These are phyloP conservation scores for Xylaria sp. DNA, from an alignment of 495 filamentous ascomycete genomes.

Conservation along the genomic window DNA sequence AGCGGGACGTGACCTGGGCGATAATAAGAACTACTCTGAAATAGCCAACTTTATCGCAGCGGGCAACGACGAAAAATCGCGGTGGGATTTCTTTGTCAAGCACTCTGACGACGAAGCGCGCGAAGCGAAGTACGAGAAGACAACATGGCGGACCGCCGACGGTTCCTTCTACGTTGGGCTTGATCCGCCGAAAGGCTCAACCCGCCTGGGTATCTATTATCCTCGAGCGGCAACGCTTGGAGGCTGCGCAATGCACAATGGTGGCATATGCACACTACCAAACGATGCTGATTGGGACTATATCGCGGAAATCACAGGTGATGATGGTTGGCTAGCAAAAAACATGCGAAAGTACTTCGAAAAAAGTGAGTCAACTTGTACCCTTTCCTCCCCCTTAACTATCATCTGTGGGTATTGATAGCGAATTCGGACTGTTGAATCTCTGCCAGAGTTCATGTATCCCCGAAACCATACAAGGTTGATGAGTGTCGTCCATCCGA, in stretches of 20 bases:
- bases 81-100: slow-evolving; percentile 62
- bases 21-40: slow-evolving; percentile 53
- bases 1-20: slow-evolving; percentile 66
- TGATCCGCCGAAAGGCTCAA: slow-evolving; percentile 51
- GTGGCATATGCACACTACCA: slow-evolving; percentile 49
- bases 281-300: slow-evolving; percentile 55
- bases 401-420: not conserved
- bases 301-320: slow-evolving; percentile 53
- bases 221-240: slow-evolving; percentile 56
- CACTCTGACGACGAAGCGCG: slow-evolving; percentile 54
- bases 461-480: not conserved
- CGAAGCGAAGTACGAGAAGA: slow-evolving; percentile 51
- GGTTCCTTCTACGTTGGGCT: slow-evolving; percentile 57
- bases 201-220: slow-evolving; percentile 55
- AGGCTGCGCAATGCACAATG: slow-evolving; percentile 60
- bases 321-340: slow-evolving; percentile 50
- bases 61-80: slow-evolving; percentile 53
- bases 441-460: not conserved
- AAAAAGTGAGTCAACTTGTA: slow-evolving; percentile 30
- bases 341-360: slow-evolving; percentile 56
- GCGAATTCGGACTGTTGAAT: not conserved
- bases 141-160: slow-evolving; percentile 51
- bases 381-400: not conserved
- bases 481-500: not conserved
- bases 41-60: slow-evolving; percentile 51